Base-by-base conservation (phyloP, 2,329 filamentous ascomycete species). In the Neocucurbitaria cava region DNA sequence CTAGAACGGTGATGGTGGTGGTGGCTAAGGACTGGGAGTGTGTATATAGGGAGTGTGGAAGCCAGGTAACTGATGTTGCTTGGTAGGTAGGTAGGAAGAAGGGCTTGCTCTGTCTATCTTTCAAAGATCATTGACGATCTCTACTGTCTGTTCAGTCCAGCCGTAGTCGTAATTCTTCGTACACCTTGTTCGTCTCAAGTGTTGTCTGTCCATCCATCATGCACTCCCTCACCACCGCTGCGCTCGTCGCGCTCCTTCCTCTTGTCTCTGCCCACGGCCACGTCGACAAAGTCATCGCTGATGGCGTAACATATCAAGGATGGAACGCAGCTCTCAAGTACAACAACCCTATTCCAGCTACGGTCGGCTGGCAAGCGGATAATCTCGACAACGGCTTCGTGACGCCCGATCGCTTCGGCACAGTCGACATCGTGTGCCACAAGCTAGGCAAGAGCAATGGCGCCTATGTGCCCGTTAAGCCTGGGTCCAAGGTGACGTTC, bases 331-430 rank as follows among this genome's bases (percentile, higher is more conserved):
- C 59, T 5, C 56, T 71, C 42, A 59, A 64, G 46, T 73, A 70
- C 61, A 62, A 70, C 50, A 69, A 42, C 44, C 68, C 71, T 2
- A 66, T 68, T 21, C 72, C 71, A 1, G 45, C 58, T 17, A 72
- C 68, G 1, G 69, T 72, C 6, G 71, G 70, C 39, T 75, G 72
- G 72, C 61, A 66, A 18, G 69, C 70, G 10, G 61, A 70, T 44
- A 74, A 75, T 54, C 63, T 70, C 18, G 73, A 76, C 65, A 73
- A 74, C 54, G 73, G 74, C 30, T 75, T 75, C 52, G 66, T 76
- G 21, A 54, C 60, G 21, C 72, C 72, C 3, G 58, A 64, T 35
- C 50, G 58, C 26, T 74, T 72, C 40, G 52, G 45, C 20, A 56
- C 51, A 18, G 43, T 43, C 8, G 68, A 73, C 48, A 75, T 76